Percentiles rank a stretch among this genome's conserved stretches.
These are phyloP conservation scores for Amanita phalloides DNA, from an alignment of 768 basidiomycete species.

Conservation along the genomic window DNA sequence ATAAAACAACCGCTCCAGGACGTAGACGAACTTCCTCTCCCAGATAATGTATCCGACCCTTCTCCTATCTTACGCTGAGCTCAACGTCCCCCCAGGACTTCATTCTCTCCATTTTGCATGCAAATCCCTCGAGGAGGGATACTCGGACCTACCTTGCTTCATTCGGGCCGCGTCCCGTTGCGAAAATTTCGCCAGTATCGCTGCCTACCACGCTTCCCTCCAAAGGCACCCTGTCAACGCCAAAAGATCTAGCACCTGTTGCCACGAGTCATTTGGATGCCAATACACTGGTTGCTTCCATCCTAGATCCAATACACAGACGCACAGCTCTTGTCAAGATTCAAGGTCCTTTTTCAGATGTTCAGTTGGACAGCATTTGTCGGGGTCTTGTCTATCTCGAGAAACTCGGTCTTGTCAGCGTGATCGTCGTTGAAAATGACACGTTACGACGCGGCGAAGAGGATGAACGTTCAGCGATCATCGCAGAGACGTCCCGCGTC, in stretches of 20 bases:
- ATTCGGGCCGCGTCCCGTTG: constrained; percentile 63
- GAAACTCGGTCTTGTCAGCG: constrained; percentile 90
- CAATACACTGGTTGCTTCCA: constrained; percentile 55
- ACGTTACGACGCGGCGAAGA: constrained; percentile 55
- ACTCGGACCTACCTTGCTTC: constrained; percentile 83
- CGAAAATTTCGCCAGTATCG: constrained; percentile 18
- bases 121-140: constrained; percentile 87
- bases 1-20: constrained; percentile 23
- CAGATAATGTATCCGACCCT: constrained; percentile 37
- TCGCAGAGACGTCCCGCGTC: constrained; percentile 80
- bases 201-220: constrained; percentile 9
- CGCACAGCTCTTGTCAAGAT: constrained; percentile 94
- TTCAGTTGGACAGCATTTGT: constrained; percentile 88
- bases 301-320: constrained; percentile 72
- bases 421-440: constrained; percentile 92
- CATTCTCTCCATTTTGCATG: constrained; percentile 86
- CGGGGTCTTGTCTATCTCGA: constrained; percentile 92
- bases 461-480: constrained; percentile 52
- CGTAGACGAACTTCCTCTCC: constrained; percentile 26
- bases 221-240: constrained; percentile 16
- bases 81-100: constrained; percentile 59
- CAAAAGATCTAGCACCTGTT: constrained; percentile 23
- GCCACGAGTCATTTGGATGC: constrained; percentile 26
- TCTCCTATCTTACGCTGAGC: constrained; percentile 2
- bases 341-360: constrained; percentile 90